Conservation (phyloP, 306 rosid genomes). For the Quercus rubra region DNA sequence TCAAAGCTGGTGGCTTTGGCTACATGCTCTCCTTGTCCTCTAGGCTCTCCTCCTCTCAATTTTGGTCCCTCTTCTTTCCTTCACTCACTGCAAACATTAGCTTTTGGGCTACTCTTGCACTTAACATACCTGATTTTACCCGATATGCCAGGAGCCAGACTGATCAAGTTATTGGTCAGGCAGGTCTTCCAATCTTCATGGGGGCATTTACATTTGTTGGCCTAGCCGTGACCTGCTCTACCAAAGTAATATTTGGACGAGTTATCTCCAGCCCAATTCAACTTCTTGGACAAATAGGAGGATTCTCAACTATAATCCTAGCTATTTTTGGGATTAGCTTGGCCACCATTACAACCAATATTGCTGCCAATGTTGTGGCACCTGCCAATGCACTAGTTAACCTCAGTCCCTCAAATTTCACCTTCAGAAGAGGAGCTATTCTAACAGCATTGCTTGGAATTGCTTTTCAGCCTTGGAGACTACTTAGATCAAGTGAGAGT, state of each 20-base stretch:
- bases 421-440: conserved; percentile 67
- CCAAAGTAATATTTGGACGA: conserved; percentile 67
- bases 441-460: conserved; percentile 77
- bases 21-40: conserved; percentile 80
- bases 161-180: conserved; percentile 80
- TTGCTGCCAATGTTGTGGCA: conserved; percentile 93
- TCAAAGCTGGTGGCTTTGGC: conserved; percentile 66
- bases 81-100: conserved; percentile 86
- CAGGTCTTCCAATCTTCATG: conserved; percentile 85
- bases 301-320: conserved; percentile 49
- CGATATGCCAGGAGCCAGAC: conserved; percentile 64
- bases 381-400: conserved; percentile 92
- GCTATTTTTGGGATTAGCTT: conserved; percentile 78
- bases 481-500: conserved; percentile 83
- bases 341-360: conserved; percentile 77
- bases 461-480: conserved; percentile 91
- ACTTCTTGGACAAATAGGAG: conserved; percentile 71
- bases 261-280: conserved; percentile 78
- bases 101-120: conserved; percentile 84
- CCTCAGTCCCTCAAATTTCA: conserved; percentile 64
- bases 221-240: conserved; percentile 79
- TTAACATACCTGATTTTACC: conserved; percentile 89
- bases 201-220: conserved; percentile 89
- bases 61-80: conserved; percentile 77
- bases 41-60: conserved; percentile 48